Evolutionary conservation across 2,329 filamentous ascomycete species (phyloP), one percentile per base, ranked within the genome.

Genomic region (Coniochaeta sp.): DNA sequence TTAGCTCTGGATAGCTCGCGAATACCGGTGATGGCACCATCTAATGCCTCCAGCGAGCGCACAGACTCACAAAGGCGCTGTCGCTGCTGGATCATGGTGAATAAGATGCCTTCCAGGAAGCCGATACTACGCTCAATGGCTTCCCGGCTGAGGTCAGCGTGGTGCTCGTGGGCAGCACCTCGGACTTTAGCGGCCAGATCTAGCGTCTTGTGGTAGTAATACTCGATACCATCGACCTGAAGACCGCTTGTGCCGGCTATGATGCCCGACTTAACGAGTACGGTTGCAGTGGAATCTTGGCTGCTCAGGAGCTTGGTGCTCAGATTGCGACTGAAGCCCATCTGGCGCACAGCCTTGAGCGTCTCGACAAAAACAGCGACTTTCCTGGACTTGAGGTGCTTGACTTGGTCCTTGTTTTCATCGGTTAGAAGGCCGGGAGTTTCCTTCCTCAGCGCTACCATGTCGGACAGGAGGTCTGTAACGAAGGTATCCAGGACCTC

Each of bases 301-400:
- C 85, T 85, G 42, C 83, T 81, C 19, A 98, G 79, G 50, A 88
- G 80, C 69, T 90, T 86, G 16, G 86, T 87, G 64, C 89, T 86
- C 17, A 96, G 79, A 69, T 96, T 97, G 58, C 88, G 86, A 67
- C 88, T 89, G 67, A 99, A 84, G 4, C 95, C 95, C 93, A 99
- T 98, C 60, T 88, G 84, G 38, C 91, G 86, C 30, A 97, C 77
- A 24, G 87, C 85, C 68, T 90, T 93, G 64, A 99, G 77, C 0
- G 90, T 93, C 66, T 98, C 93, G 0, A 91, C 90, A 67, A 96
- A 95, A 16, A 98, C 82, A 66, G 92, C 93, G 50, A 91, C 86
- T 75, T 99, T 99, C 67, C 91, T 85, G 2, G 86, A 87, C 78
- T 97, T 98, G 65, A 98, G 84, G 71, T 97, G 91, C 73, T 96